These are phyloP conservation scores for Corynascus novoguineensis DNA, from an alignment of 495 filamentous ascomycete genomes.

Conservation along the genomic window DNA sequence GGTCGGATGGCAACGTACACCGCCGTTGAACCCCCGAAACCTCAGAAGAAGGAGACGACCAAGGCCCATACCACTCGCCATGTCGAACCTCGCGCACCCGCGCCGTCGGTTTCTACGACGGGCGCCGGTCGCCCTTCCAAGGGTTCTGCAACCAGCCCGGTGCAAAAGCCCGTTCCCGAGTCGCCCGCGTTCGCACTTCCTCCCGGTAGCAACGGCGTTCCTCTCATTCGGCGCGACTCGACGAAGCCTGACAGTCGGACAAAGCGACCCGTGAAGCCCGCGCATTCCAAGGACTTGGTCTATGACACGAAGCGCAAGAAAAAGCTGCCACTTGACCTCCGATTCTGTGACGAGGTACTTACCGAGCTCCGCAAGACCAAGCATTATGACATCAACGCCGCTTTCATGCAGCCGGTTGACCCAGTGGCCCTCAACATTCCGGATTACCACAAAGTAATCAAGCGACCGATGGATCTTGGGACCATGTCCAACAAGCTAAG, in stretches of 20 bases:
- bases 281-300: conserved; percentile 77
- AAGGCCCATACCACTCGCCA: conserved; percentile 48
- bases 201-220: conserved; percentile 65
- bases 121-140: conserved; percentile 26
- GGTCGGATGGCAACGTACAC: conserved; percentile 49
- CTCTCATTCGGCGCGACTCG: conserved; percentile 86
- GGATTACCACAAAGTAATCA: conserved; percentile 85
- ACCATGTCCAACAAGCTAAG: conserved; percentile 72
- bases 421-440: conserved; percentile 93
- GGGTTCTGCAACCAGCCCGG: conserved; percentile 21
- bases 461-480: conserved; percentile 89
- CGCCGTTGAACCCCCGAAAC: conserved; percentile 44
- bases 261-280: conserved; percentile 90
- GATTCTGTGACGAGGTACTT: conserved; percentile 79
- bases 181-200: conserved; percentile 72
- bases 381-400: conserved; percentile 55
- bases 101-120: conserved; percentile 44
- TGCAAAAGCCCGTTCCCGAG: conserved; percentile 35
- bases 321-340: conserved; percentile 82
- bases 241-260: conserved; percentile 68
- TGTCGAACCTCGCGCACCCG: conserved; percentile 35
- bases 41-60: conserved; percentile 49
- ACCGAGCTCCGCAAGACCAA: conserved; percentile 72
- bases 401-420: conserved; percentile 81
- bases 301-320: conserved; percentile 85